A percentile compares a stretch with the other conserved stretches of the same genome.
Evolutionary conservation across 1,139 yeast species (phyloP).

Genomic region (Pichia sp.): DNA sequence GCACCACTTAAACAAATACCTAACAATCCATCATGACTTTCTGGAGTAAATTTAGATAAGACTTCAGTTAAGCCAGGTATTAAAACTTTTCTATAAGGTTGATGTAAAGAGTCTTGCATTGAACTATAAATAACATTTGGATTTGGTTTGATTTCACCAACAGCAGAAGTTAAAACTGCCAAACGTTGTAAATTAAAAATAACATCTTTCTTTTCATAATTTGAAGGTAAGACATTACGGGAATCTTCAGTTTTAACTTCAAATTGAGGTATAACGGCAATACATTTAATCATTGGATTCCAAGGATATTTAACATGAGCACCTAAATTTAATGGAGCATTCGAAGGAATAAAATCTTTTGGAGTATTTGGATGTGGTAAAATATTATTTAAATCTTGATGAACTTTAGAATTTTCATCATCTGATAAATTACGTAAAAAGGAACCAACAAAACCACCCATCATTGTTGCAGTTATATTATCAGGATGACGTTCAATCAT

Average conservation of each 20-base stretch:
- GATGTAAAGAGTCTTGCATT: conserved; percentile 95
- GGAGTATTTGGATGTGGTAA: conserved; percentile 49
- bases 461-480: conserved; percentile 97
- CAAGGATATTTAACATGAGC: conserved; percentile 81
- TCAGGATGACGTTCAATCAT: conserved; percentile 98
- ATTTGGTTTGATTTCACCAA: conserved; percentile 76
- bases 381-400: conserved; percentile 77
- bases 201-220: conserved; percentile 75
- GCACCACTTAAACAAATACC: conserved; percentile 97
- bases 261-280: conserved; percentile 87
- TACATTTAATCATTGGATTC: conserved; percentile 75
- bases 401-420: conserved; percentile 64
- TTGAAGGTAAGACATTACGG: conserved; percentile 77
- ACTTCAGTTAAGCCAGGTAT: conserved; percentile 89
- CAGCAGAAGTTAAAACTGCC: conserved; percentile 73
- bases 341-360: conserved; percentile 50
- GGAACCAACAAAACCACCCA: conserved; percentile 97
- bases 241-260: conserved; percentile 91
- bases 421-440: conserved; percentile 74
- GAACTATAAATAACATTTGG: conserved; percentile 81
- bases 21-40: conserved; percentile 72
- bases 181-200: conserved; percentile 81
- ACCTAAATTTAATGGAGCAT: conserved; percentile 86
- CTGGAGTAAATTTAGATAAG: conserved; percentile 74
- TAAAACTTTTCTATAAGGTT: conserved; percentile 84